phyloP scores from a whole-genome alignment of 805 yeast genomes.

The Sugiyamaella boreocaroliniensis region DNA sequence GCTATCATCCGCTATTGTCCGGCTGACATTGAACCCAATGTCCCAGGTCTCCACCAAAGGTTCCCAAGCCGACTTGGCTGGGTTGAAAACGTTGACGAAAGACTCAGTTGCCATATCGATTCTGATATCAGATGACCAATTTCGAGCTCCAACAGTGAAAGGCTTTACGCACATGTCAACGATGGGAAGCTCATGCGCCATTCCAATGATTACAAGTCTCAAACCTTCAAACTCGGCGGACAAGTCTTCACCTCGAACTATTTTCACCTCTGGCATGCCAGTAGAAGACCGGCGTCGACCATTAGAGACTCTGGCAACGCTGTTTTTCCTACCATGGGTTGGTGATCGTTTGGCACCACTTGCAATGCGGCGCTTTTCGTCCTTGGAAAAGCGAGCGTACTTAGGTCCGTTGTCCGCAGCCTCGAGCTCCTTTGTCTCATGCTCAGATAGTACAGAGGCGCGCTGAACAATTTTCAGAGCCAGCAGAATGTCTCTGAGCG shows the following conservation, averaged over 20 bases:
- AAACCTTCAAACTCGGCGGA: slow-evolving; percentile 65
- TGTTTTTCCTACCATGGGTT: slow-evolving; percentile 1
- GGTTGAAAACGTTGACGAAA: slow-evolving; percentile 72
- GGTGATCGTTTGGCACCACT: neutral
- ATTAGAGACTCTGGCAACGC: neutral
- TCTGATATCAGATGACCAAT: slow-evolving; percentile 83
- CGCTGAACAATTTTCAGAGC: slow-evolving; percentile 67
- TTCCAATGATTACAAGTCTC: slow-evolving; percentile 80
- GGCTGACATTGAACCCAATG: slow-evolving; percentile 61
- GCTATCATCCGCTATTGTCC: slow-evolving; percentile 38
- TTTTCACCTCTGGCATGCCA: slow-evolving; percentile 9
- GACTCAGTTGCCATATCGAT: slow-evolving; percentile 62
- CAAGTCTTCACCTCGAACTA: slow-evolving; percentile 65
- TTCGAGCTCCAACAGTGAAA: slow-evolving; percentile 58
- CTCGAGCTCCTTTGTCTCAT: slow-evolving; percentile 29
- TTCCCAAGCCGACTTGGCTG: slow-evolving; percentile 83
- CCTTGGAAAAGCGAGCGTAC: slow-evolving; percentile 15
- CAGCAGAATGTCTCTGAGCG: slow-evolving; percentile 77
- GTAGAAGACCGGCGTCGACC: neutral
- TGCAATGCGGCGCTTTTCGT: slow-evolving; percentile 7
- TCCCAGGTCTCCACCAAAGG: slow-evolving; percentile 89
- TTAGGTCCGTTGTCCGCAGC: slow-evolving; percentile 9
- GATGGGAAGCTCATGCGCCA: slow-evolving; percentile 84
- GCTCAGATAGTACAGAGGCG: slow-evolving; percentile 44
- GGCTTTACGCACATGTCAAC: slow-evolving; percentile 70